Percentiles rank a stretch among this genome's conserved stretches.
Conservation (phyloP, 2,329 filamentous ascomycete species). For the Aspergillus neotritici region DNA sequence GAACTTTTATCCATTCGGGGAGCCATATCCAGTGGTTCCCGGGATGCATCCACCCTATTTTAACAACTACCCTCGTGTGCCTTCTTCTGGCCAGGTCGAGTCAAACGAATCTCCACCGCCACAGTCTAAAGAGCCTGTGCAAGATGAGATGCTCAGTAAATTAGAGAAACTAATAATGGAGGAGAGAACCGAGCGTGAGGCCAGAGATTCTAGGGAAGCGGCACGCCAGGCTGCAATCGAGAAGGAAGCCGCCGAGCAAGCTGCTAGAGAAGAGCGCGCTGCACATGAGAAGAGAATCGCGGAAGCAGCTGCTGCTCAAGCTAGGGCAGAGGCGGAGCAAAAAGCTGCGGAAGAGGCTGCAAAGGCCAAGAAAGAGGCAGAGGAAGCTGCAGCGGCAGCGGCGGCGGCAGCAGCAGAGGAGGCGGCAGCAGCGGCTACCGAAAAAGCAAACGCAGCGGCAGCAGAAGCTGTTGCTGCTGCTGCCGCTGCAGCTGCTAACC, state of each 20-base stretch:
- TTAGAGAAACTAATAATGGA: constrained; percentile 54
- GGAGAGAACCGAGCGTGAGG: constrained; percentile 38
- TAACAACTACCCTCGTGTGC: constrained; percentile 30
- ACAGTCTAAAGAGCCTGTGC: constrained; percentile 46
- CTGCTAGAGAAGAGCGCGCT: constrained; percentile 31
- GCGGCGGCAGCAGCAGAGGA: constrained; percentile 36
- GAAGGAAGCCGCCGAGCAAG: constrained; percentile 45
- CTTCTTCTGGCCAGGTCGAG: constrained; percentile 29
- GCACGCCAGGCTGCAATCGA: constrained; percentile 42
- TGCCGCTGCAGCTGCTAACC: constrained; percentile 31
- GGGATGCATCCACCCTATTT: constrained; percentile 36
- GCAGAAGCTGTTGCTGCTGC: constrained; percentile 32
- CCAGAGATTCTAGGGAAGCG: constrained; percentile 34
- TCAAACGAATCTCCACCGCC: constrained; percentile 22
- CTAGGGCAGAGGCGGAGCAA: constrained; percentile 44
- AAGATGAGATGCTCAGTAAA: constrained; percentile 54
- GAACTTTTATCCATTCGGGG: constrained; percentile 32
- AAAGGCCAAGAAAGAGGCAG: constrained; percentile 41
- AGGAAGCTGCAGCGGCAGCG: constrained; percentile 36
- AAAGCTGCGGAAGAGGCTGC: constrained; percentile 45
- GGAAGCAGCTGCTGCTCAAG: constrained; percentile 42
- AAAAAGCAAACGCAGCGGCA: constrained; percentile 31
- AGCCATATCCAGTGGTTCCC: constrained; percentile 29
- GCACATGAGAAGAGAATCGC: constrained; percentile 39
- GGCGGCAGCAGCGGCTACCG: constrained; percentile 35